A percentile compares a stretch with the other conserved stretches of the same genome.
Conservation (phyloP, 306 rosid species). For the Pyrus betulifolia region DNA sequence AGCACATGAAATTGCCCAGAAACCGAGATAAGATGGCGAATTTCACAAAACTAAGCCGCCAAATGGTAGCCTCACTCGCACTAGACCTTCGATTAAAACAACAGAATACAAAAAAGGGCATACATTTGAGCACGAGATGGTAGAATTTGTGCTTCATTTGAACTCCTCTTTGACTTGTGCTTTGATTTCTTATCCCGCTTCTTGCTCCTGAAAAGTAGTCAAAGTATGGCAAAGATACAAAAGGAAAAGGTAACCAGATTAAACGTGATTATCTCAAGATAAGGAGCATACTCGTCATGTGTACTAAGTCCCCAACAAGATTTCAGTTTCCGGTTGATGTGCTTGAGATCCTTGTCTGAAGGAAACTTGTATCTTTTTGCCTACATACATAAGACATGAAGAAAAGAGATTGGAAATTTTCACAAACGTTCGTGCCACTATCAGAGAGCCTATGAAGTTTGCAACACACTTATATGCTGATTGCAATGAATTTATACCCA, state of each 20-base stretch:
- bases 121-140: constrained; percentile 27
- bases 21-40: background rate
- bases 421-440: background rate
- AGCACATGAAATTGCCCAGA: background rate
- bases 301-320: constrained; percentile 90
- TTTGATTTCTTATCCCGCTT: constrained; percentile 94
- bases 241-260: background rate
- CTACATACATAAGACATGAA: constrained; percentile 28
- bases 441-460: background rate
- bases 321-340: constrained; percentile 73
- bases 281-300: constrained; percentile 58
- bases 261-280: background rate
- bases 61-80: background rate
- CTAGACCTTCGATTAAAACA: background rate
- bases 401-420: constrained; percentile 14
- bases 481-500: constrained; percentile 46
- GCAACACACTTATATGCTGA: background rate
- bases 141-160: constrained; percentile 35
- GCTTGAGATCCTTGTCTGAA: constrained; percentile 80
- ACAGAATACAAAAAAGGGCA: background rate
- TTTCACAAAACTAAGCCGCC: background rate
- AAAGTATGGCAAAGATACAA: background rate
- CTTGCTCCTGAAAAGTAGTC: constrained; percentile 48
- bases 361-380: constrained; percentile 57
- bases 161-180: constrained; percentile 77